A percentile compares a stretch with the other conserved stretches of the same genome.
Conservation (phyloP, 2,329 filamentous ascomycete genomes). For the Trichoderma asperellum region DNA sequence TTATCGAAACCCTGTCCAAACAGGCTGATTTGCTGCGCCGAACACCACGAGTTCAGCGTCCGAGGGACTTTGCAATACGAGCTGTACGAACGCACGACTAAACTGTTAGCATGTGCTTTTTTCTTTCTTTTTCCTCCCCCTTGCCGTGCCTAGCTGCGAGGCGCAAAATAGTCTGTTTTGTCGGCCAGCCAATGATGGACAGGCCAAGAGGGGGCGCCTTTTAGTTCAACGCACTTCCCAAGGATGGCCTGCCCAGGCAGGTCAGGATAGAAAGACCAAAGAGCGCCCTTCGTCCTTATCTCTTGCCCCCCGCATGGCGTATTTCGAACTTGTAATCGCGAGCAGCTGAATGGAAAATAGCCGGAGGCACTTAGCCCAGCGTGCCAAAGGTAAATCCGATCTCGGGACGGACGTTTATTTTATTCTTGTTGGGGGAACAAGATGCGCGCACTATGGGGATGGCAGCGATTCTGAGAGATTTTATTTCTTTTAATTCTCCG, state of each 20-base stretch:
- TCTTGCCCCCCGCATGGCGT: constrained; percentile 27
- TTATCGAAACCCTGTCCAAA: background rate
- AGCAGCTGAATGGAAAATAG: constrained; percentile 17
- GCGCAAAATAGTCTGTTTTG: constrained; percentile 24
- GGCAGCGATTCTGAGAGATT: background rate
- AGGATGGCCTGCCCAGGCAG: background rate
- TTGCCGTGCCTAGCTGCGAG: constrained; percentile 22
- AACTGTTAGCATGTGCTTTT: constrained; percentile 10
- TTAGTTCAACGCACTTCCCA: background rate
- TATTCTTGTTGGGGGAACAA: background rate
- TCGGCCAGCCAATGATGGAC: constrained; percentile 20
- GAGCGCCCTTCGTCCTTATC: constrained; percentile 13
- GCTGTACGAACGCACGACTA: background rate
- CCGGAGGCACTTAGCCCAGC: background rate
- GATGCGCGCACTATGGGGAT: background rate
- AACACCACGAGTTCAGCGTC: background rate
- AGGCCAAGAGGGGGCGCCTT: background rate
- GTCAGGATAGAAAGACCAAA: background rate
- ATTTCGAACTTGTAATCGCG: constrained; percentile 22
- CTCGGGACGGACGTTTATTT: constrained; percentile 4
- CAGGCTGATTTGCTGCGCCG: background rate
- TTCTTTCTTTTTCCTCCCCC: background rate
- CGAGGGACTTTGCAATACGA: background rate
- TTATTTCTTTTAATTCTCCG: constrained; percentile 11
- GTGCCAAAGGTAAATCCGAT: constrained; percentile 7